Evolutionary conservation across 2,329 filamentous ascomycete species (phyloP).

Genomic region (Pleurostoma richardsiae): DNA sequence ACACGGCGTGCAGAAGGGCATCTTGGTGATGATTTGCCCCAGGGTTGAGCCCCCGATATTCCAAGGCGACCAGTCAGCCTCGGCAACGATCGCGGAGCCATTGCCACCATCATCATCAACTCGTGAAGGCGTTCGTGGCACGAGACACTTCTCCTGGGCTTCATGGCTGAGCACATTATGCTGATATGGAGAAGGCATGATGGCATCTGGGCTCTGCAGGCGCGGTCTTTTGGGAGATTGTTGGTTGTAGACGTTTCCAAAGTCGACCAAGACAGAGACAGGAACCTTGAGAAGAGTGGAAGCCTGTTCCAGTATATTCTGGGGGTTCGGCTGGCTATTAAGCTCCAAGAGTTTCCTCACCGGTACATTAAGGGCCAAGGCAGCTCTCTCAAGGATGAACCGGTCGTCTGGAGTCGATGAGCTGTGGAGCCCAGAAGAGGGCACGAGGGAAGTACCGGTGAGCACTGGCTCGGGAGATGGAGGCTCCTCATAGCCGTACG

Average conservation of each 20-base stretch:
- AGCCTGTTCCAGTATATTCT: slow-evolving; percentile 16
- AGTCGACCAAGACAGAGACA: slow-evolving; percentile 10
- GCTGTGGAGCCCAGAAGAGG: not conserved
- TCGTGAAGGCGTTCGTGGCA: no score
- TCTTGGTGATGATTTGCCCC: no score
- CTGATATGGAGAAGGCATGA: not conserved
- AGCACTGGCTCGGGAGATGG: slow-evolving; percentile 24
- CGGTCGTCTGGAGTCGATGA: not conserved
- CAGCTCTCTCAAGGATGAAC: not conserved
- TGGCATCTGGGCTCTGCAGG: not conserved
- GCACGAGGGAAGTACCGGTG: slow-evolving; percentile 19
- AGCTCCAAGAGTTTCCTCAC: slow-evolving; percentile 11
- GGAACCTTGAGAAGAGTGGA: slow-evolving; percentile 13
- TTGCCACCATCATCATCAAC: no score
- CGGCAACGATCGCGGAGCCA: no score
- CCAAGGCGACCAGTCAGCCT: no score
- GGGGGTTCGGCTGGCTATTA: slow-evolving; percentile 5
- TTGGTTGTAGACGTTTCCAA: slow-evolving; percentile 10
- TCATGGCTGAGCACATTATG: not conserved
- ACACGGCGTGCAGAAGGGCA: not conserved
- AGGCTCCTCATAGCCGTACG: slow-evolving; percentile 30
- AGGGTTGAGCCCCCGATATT: no score
- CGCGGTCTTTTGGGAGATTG: slow-evolving; percentile 1
- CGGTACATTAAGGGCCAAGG: not conserved
- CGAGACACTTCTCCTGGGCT: not conserved